phyloP scores from a whole-genome alignment of 2,329 filamentous ascomycete species.

The Xylariaceae sp. region DNA sequence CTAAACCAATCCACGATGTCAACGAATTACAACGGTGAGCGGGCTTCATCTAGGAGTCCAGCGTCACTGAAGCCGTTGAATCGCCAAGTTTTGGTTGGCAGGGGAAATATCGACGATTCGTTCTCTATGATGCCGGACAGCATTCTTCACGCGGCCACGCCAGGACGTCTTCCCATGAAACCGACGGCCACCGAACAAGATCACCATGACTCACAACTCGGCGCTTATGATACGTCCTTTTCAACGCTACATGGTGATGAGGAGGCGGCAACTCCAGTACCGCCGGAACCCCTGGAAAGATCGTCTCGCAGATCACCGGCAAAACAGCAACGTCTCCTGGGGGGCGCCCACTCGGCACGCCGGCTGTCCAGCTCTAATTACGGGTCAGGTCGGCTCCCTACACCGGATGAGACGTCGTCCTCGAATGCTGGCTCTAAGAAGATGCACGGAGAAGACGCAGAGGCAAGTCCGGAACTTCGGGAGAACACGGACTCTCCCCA shows the following conservation, averaged over 20 bases:
- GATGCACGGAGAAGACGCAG: constrained; percentile 24
- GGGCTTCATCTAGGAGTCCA: constrained; percentile 32
- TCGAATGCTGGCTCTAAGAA: constrained; percentile 34
- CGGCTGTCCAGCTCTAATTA: constrained; percentile 35
- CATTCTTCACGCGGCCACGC: constrained; percentile 31
- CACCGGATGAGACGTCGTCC: constrained; percentile 45
- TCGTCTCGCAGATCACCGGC: constrained; percentile 1
- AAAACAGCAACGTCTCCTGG: constrained; percentile 14
- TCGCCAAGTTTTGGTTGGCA: constrained; percentile 32
- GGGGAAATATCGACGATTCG: constrained; percentile 32
- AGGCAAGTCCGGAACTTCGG: constrained; percentile 10
- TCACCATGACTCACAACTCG: constrained; percentile 30
- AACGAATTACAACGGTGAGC: constrained; percentile 8
- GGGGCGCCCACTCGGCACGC: constrained; percentile 25
- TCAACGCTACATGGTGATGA: constrained; percentile 51
- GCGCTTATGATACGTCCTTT: constrained; percentile 50
- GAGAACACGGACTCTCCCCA: constrained; percentile 14
- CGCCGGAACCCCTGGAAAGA: constrained; percentile 19
- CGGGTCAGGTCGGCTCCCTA: constrained; percentile 42
- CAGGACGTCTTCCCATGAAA: constrained; percentile 26
- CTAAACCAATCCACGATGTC: constrained; percentile 9
- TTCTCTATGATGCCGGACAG: constrained; percentile 35
- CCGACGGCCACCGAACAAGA: constrained; percentile 10
- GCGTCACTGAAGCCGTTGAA: constrained; percentile 32
- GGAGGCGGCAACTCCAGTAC: constrained; percentile 43